These are phyloP conservation scores for Tetraselmis chui DNA, from an alignment of 139 green algal genomes.

Conservation along the genomic window DNA sequence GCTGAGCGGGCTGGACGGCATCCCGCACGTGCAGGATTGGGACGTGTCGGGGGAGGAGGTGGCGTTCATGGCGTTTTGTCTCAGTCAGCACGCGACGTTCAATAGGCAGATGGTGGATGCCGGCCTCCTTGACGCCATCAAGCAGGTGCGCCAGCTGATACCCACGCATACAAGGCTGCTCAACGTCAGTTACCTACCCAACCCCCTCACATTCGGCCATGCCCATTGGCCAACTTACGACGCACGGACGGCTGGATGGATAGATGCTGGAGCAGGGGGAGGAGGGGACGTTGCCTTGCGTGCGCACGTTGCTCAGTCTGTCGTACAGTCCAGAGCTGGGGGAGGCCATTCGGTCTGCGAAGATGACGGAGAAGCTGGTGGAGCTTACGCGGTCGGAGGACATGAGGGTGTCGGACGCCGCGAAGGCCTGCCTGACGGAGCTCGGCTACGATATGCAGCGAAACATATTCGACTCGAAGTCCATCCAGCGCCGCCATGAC, in stretches of 20 bases:
- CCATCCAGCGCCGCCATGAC: conserved; percentile 10
- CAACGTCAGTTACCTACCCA: too few species aligned
- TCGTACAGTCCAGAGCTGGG: background rate
- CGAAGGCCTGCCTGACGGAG: conserved; percentile 20
- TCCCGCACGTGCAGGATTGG: background rate
- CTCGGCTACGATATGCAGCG: background rate
- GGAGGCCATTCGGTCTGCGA: background rate
- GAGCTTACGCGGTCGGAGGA: background rate
- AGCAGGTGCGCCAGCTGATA: background rate
- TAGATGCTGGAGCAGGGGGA: background rate
- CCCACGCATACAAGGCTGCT: too few species aligned
- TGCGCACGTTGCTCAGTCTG: background rate
- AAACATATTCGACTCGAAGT: conserved; percentile 10
- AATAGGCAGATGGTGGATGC: background rate
- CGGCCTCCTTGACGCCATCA: background rate
- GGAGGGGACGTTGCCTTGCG: background rate
- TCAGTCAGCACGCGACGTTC: background rate
- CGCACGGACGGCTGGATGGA: background rate
- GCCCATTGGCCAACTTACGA: too few species aligned
- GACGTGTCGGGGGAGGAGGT: background rate
- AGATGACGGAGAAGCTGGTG: background rate
- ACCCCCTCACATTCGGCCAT: too few species aligned
- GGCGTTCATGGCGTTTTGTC: background rate
- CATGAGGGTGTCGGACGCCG: conserved; percentile 16
- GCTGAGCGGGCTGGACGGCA: background rate